Percentiles rank a stretch among this genome's conserved stretches.
Evolutionary conservation across 768 basidiomycete species (phyloP).

Genomic region (Russula sp.): DNA sequence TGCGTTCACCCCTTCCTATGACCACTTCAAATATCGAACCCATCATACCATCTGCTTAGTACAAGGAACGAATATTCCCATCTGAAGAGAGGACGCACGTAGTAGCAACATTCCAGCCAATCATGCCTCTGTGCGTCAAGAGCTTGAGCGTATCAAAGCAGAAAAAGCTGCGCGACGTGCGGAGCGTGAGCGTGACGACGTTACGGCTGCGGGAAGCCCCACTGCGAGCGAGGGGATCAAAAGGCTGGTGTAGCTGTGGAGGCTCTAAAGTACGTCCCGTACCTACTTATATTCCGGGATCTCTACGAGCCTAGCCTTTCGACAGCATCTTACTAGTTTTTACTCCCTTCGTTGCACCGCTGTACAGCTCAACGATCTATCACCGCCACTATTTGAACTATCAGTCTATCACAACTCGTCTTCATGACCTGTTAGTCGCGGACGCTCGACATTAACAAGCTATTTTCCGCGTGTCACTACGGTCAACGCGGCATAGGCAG

Average conservation of each 20-base stretch:
- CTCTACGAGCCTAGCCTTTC: neutral
- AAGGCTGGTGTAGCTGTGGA: slow-evolving; percentile 23
- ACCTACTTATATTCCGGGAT: neutral
- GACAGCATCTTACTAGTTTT: neutral
- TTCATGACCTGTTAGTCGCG: slow-evolving; percentile 6
- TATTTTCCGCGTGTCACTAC: neutral
- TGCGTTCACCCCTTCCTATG: slow-evolving; percentile 38
- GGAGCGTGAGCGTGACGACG: slow-evolving; percentile 44
- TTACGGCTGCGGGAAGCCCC: slow-evolving; percentile 36
- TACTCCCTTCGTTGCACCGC: neutral
- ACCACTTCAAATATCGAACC: neutral
- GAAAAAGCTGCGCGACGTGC: slow-evolving; percentile 49
- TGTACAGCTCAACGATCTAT: slow-evolving; percentile 2
- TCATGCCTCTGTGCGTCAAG: slow-evolving; percentile 60
- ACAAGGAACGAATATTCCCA: slow-evolving; percentile 70
- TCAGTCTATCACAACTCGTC: neutral
- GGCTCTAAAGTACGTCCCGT: slow-evolving; percentile 7
- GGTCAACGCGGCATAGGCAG: no score
- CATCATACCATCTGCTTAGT: slow-evolving; percentile 42
- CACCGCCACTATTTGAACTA: neutral
- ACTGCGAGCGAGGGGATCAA: slow-evolving; percentile 34
- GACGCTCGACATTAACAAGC: slow-evolving; percentile 6
- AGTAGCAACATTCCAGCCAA: slow-evolving; percentile 58
- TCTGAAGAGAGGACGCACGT: slow-evolving; percentile 54
- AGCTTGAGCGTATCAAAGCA: slow-evolving; percentile 68